Evolutionary conservation across 2,329 filamentous ascomycete genomes (phyloP).

Genomic region (Cercospora sp.): DNA sequence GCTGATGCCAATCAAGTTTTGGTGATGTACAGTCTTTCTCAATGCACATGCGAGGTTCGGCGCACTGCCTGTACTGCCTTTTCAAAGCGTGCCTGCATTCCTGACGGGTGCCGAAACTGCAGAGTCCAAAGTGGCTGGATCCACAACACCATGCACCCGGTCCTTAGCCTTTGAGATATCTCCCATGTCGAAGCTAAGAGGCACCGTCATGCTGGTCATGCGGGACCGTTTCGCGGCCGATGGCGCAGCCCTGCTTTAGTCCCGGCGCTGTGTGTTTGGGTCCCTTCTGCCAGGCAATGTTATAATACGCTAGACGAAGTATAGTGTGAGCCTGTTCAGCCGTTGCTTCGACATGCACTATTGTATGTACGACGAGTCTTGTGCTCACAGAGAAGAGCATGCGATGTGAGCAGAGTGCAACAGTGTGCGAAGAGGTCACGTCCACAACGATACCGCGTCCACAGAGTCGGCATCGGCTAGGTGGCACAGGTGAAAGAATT

Average conservation of each 20-base stretch:
- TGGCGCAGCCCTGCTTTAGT: slow-evolving; percentile 21
- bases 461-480: neutral
- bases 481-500: neutral
- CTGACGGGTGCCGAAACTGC: slow-evolving; percentile 14
- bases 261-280: slow-evolving; percentile 15
- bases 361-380: neutral
- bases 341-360: neutral
- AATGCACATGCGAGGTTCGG: neutral
- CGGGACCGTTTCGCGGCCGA: slow-evolving; percentile 23
- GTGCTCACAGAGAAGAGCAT: neutral
- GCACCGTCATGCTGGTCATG: slow-evolving; percentile 24
- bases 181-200: slow-evolving; percentile 22
- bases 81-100: slow-evolving; percentile 17
- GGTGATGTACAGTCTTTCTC: neutral
- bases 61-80: slow-evolving; percentile 14
- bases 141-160: slow-evolving; percentile 22
- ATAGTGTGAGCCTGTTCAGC: slow-evolving; percentile 6
- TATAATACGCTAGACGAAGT: slow-evolving; percentile 19
- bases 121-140: slow-evolving; percentile 21
- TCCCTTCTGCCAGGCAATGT: slow-evolving; percentile 15
- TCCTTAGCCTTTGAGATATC: slow-evolving; percentile 21
- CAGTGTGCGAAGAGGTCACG: neutral
- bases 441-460: neutral
- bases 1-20: slow-evolving; percentile 7
- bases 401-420: neutral